phyloP scores from a whole-genome alignment of 768 basidiomycete genomes.

The Collybiopsis luxurians region DNA sequence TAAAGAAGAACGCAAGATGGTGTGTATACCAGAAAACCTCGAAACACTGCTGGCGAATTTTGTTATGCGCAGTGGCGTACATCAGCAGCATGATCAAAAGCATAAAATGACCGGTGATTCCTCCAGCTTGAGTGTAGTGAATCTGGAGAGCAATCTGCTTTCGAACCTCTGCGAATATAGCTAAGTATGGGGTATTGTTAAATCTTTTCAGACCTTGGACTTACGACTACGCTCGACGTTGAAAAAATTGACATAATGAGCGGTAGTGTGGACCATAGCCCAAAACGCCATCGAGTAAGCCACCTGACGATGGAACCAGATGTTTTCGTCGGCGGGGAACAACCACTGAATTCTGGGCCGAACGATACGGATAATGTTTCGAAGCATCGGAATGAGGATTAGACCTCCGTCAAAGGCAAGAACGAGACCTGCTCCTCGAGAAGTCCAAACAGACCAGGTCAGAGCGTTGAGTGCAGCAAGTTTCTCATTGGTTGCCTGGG shows the following conservation, averaged over 20 bases:
- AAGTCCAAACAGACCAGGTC: constrained; percentile 83
- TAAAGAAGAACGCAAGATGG: constrained; percentile 92
- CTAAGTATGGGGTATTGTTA: no score
- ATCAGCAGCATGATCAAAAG: constrained; percentile 90
- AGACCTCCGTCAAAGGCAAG: constrained; percentile 85
- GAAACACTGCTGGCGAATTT: constrained; percentile 86
- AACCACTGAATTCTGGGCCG: constrained; percentile 80
- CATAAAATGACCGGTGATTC: constrained; percentile 97
- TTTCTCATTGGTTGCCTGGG: constrained; percentile 54
- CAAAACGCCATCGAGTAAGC: constrained; percentile 95
- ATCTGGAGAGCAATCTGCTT: constrained; percentile 74
- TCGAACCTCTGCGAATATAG: constrained; percentile 64
- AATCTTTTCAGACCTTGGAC: no score
- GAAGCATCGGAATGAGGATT: constrained; percentile 86
- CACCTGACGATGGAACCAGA: constrained; percentile 95
- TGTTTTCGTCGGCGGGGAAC: constrained; percentile 91
- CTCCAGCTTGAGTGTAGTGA: constrained; percentile 86
- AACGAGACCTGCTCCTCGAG: constrained; percentile 88
- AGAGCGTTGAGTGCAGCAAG: constrained; percentile 78
- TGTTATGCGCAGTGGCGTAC: constrained; percentile 88
- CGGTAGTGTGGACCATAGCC: constrained; percentile 89
- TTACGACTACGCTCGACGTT: constrained; percentile 85
- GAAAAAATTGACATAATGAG: constrained; percentile 92
- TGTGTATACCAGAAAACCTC: constrained; percentile 98
- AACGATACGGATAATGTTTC: constrained; percentile 81